Evolutionary conservation across 2,329 filamentous ascomycete species (phyloP), one percentile per base, ranked within the genome.

Genomic region (Cercospora zeae-maydis): DNA sequence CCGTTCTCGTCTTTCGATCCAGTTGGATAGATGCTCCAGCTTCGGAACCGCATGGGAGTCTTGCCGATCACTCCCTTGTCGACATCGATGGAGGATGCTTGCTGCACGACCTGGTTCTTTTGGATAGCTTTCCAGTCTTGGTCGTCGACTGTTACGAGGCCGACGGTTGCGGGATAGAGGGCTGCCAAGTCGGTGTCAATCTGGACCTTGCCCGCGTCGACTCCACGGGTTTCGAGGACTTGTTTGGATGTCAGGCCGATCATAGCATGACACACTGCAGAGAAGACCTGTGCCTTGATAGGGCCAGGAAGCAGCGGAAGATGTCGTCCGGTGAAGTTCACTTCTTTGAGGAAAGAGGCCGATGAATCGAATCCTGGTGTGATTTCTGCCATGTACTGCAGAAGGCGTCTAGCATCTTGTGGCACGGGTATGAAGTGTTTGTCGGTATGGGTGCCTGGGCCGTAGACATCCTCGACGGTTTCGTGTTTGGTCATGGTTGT

Each of bases 11-110:
- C 73, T 0, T 75, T 71, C 34, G 80, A 72, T n/a, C 75, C 78
- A 0, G 82, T 84, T 7, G 78, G 79, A 64, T 83, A 84, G 51
- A 82, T 76, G 1, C 76, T 78, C 7, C 78, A 80, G 3, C 76
- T 70, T 16, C 81, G 76, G 47, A 77, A 77, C 4, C 71, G 70
- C 69, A 76, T 77, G 1, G 76, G 77, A 30, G 74, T 73, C 63
- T 80, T 77, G 63, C 75, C 77, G 69, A 81, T 75, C 3, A 75
- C 71, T 2, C 63, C 64, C 31, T 66, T 63, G 31, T 66, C 64
- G 76, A 72, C 7, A 75, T 66, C 11, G 63, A 69, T 6, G 11
- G 37, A 53, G 49, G 58, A 58, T 77, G 63, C 63, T 73, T 62
- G 58, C 16, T 67, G 63, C 1, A 67, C 55, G n/a, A 67, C 72